Evolutionary conservation across 1,284 basidiomycete species (phyloP), one percentile per base, ranked within the genome.

Genomic region (Papiliotrema flavescens): DNA sequence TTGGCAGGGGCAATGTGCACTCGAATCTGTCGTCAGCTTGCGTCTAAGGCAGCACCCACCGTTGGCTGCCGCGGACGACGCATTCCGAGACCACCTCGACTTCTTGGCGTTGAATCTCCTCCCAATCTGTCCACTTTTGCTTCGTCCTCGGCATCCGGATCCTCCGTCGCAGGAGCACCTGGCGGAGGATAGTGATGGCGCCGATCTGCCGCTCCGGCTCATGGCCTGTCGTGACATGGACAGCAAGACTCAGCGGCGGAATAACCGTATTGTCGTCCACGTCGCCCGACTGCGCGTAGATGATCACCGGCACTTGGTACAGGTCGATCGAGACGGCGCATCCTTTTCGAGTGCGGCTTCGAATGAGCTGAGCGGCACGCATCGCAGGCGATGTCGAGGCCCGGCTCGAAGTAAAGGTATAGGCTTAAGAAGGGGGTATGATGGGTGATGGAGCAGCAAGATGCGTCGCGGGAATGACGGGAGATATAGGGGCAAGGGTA

Each of bases 71-170:
- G 8, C 24, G 17, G 11, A 50, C 28, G 6, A 5, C 14, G 32
- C 26, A 49, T 9, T 42, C 47, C 19, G 24, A 46, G 8, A 54
- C 28, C 11, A 56, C 50, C 11, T 46, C 22, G 9, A 53, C 37
- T 19, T 51, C 34, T 6, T 37, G 20, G 17, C 17, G 11, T 24
- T 56, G 54, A 17, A 56, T 17, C 36, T 46, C 43, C 28, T 52
- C 54, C 54, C 54, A 56, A 20, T 28, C 23, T 26, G 53, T 49
- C 54, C 54, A 56, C 20, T 45, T 44, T 22, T 37, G 8, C 41
- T 50, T 49, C 15, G 48, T 23, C 23, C 47, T 49, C 13, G 50
- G n/a, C n/a, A n/a, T n/a, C n/a, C n/a, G 54, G 22, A 52, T 40
- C 17, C 36, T 43, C 14, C 54, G 13, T 41, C 36, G 36, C 13